A percentile compares a stretch with the other conserved stretches of the same genome.
Conservation (phyloP, 2,329 filamentous ascomycete species). For the Pseudogymnoascus sp. region DNA sequence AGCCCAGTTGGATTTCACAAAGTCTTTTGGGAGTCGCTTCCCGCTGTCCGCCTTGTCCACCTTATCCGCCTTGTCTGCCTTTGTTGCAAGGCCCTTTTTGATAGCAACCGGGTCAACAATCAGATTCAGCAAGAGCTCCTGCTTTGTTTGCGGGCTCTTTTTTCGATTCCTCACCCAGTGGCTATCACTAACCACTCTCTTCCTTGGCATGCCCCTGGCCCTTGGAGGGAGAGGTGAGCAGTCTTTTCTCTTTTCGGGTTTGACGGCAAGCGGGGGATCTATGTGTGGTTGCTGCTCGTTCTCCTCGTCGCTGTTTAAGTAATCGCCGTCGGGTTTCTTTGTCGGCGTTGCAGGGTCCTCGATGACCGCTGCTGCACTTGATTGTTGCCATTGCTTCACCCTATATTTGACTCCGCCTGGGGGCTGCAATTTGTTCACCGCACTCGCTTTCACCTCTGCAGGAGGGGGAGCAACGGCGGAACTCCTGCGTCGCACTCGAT, state of each 20-base stretch:
- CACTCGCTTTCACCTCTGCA: slow-evolving; percentile 43
- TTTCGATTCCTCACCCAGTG: slow-evolving; percentile 64
- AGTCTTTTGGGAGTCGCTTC: slow-evolving; percentile 24
- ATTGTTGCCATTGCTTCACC: slow-evolving; percentile 78
- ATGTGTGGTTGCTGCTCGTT: not conserved
- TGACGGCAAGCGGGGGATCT: not conserved
- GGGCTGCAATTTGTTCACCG: slow-evolving; percentile 52
- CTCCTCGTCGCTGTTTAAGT: not conserved
- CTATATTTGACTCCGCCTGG: slow-evolving; percentile 68
- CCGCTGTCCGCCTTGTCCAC: not conserved
- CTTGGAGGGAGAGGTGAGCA: not conserved
- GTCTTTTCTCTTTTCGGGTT: slow-evolving; percentile 11
- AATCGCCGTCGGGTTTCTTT: slow-evolving; percentile 46
- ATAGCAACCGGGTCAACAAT: not conserved
- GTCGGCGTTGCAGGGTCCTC: slow-evolving; percentile 42
- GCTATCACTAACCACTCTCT: slow-evolving; percentile 86
- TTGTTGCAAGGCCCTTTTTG: not conserved
- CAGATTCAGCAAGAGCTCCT: not conserved
- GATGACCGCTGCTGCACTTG: slow-evolving; percentile 59
- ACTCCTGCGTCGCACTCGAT: slow-evolving; percentile 51
- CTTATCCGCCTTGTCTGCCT: not conserved
- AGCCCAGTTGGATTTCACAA: slow-evolving; percentile 44
- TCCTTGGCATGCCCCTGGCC: slow-evolving; percentile 53
- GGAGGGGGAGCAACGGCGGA: slow-evolving; percentile 46
- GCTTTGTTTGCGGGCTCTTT: slow-evolving; percentile 4